A percentile compares a stretch with the other conserved stretches of the same genome.
These are phyloP conservation scores for Drechslerella coelobrocha DNA, from an alignment of 2,329 filamentous ascomycete genomes.

Conservation along the genomic window DNA sequence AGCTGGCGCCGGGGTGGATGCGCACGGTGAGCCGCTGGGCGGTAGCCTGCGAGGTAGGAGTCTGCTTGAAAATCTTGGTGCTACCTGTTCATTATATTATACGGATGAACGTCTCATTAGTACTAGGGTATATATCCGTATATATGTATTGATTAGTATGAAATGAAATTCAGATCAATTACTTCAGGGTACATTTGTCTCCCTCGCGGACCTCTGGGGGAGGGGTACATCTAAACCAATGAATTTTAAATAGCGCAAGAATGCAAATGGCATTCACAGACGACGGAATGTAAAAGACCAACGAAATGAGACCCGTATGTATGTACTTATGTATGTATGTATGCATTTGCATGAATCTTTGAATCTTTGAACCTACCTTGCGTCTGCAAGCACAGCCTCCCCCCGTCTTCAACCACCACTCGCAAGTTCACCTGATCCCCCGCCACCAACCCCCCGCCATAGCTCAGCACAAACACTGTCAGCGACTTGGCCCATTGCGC, in stretches of 20 bases:
- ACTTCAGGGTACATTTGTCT: too few species aligned
- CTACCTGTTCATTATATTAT: conserved; percentile 68
- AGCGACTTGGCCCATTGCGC: conserved; percentile 67
- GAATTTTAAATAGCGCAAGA: too few species aligned
- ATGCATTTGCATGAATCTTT: too few species aligned
- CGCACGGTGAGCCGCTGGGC: conserved; percentile 65
- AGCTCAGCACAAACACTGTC: conserved; percentile 88
- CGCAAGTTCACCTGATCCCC: conserved; percentile 79
- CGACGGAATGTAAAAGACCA: neutral
- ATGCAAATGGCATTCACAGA: too few species aligned
- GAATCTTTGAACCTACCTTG: conserved; percentile 53
- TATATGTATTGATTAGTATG: neutral
- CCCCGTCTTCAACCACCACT: conserved; percentile 51
- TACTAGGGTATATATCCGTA: neutral
- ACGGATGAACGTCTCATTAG: conserved; percentile 22
- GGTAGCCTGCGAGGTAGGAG: conserved; percentile 65
- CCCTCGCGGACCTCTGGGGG: too few species aligned
- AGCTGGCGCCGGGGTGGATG: conserved; percentile 63
- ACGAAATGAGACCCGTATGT: neutral
- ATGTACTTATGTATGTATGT: too few species aligned
- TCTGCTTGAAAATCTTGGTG: conserved; percentile 93
- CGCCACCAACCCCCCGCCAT: conserved; percentile 89
- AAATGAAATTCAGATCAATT: too few species aligned
- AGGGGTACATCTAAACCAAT: too few species aligned
- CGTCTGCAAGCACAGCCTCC: conserved; percentile 56